Evolutionary conservation across 1,139 yeast genomes (phyloP).

Genomic region (Yamadazyma taylorii): DNA sequence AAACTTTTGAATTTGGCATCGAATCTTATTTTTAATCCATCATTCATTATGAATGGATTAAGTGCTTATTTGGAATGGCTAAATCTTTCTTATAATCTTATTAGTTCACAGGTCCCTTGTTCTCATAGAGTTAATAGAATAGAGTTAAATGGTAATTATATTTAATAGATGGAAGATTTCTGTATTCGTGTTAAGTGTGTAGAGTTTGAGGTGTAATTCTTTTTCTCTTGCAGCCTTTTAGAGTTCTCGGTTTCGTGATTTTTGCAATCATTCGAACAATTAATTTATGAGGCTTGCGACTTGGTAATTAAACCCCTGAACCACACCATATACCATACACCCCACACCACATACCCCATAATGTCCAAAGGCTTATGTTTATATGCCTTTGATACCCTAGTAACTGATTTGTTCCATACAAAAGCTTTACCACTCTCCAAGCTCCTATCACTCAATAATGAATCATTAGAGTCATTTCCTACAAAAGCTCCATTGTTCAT

Average conservation of each 20-base stretch:
- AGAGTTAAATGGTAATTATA: not conserved
- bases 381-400: slow-evolving; percentile 39
- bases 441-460: slow-evolving; percentile 19
- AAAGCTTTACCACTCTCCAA: slow-evolving; percentile 18
- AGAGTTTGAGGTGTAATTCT: no score
- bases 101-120: not conserved
- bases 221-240: no score
- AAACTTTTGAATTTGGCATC: slow-evolving; percentile 22
- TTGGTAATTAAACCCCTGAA: not conserved
- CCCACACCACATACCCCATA: no score
- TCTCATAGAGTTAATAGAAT: not conserved
- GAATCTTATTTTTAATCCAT: slow-evolving; percentile 18
- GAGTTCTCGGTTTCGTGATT: no score
- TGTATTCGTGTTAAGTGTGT: no score
- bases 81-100: slow-evolving; percentile 2
- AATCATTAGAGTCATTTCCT: slow-evolving; percentile 42
- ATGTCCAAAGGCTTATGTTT: slow-evolving; percentile 40
- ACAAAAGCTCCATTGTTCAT: slow-evolving; percentile 62
- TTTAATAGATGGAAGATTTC: not conserved
- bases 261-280: not conserved
- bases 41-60: slow-evolving; percentile 2
- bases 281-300: no score
- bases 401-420: slow-evolving; percentile 20
- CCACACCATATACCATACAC: no score
- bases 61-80: slow-evolving; percentile 2